A percentile compares a stretch with the other conserved stretches of the same genome.
Conservation (phyloP, 1,284 basidiomycete species). For the Moniliella sp. region DNA sequence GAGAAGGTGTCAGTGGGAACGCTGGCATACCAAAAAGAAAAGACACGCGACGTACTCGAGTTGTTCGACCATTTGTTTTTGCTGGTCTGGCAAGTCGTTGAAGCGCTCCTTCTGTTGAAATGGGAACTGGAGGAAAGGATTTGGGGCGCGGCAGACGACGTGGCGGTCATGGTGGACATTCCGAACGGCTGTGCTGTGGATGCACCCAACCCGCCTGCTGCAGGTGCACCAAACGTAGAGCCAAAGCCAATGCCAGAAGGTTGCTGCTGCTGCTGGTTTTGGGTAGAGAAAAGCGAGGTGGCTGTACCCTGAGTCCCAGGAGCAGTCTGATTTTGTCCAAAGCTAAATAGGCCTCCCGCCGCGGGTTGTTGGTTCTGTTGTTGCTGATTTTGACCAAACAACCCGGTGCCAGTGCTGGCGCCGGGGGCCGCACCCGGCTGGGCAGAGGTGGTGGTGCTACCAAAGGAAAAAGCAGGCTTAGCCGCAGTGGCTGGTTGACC, state of each 20-base stretch:
- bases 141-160: background rate
- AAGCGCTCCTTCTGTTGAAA: constrained; percentile 28
- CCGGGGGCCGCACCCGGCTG: background rate
- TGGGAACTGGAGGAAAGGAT: constrained; percentile 15
- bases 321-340: too few species aligned
- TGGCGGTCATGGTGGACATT: constrained; percentile 2
- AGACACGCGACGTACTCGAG: constrained; percentile 9
- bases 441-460: too few species aligned
- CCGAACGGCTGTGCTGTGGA: constrained; percentile 3
- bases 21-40: too few species aligned
- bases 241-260: too few species aligned
- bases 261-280: constrained; percentile 1
- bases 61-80: constrained; percentile 20
- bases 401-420: background rate
- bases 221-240: constrained; percentile 3
- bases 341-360: background rate
- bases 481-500: too few species aligned
- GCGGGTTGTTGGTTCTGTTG: background rate
- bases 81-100: constrained; percentile 26
- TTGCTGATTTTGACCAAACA: background rate
- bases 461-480: too few species aligned
- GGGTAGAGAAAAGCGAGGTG: background rate
- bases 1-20: too few species aligned
- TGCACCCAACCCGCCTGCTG: constrained; percentile 5
- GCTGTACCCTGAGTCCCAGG: background rate